These are phyloP conservation scores for Syzygium syzygioides DNA, from an alignment of 441 rosid genomes.

Conservation along the genomic window DNA sequence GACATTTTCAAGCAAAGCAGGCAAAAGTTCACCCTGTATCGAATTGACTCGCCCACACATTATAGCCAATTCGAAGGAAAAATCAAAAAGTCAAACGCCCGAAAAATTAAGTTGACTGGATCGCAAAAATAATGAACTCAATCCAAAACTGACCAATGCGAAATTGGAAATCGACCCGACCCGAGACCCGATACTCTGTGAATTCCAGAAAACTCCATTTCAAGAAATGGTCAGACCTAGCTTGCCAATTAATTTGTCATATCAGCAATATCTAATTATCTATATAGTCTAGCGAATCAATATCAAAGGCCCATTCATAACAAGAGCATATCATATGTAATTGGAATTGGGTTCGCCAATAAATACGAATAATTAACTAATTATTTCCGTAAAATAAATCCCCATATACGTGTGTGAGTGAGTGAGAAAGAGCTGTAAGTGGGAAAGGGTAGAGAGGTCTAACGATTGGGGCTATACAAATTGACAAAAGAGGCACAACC, in stretches of 20 bases:
- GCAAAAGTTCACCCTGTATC: neutral
- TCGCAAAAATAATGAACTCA: neutral
- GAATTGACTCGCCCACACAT: neutral
- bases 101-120: neutral
- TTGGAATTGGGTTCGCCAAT: neutral
- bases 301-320: neutral
- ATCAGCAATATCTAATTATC: neutral
- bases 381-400: neutral
- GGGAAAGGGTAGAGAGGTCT: neutral
- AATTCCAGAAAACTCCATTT: neutral
- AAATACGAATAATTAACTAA: neutral
- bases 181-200: neutral
- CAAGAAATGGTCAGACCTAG: neutral
- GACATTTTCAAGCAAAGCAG: neutral
- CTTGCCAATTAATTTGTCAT: neutral
- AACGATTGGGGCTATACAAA: neutral
- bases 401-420: too few relatives aligned
- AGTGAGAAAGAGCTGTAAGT: neutral
- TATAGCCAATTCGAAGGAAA: neutral
- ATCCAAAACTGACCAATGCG: neutral
- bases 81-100: neutral
- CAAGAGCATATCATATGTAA: neutral
- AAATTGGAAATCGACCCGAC: neutral
- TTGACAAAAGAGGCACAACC: neutral
- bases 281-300: neutral